Percentiles rank a stretch among this genome's conserved stretches.
These are phyloP conservation scores for Pichia sp. DNA, from an alignment of 1,139 yeast genomes.

Conservation along the genomic window DNA sequence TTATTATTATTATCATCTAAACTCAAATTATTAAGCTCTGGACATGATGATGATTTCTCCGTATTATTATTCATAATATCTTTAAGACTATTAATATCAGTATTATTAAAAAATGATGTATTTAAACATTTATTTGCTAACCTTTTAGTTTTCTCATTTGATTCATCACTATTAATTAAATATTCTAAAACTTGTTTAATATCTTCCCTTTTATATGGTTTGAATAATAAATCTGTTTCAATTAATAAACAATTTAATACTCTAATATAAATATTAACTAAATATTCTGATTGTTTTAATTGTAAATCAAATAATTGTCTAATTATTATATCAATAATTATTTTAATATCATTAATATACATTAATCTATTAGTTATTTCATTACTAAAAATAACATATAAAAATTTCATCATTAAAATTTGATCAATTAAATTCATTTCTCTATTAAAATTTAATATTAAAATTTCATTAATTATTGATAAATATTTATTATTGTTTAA, in stretches of 20 bases:
- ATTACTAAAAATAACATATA: conserved; percentile 70
- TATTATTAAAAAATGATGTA: conserved; percentile 46
- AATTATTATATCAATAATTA: conserved; percentile 76
- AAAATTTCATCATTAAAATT: conserved; percentile 70
- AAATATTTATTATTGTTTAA: conserved; percentile 28
- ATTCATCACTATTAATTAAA: conserved; percentile 31
- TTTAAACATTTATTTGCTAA: conserved; percentile 58
- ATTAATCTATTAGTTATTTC: conserved; percentile 53
- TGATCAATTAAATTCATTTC: conserved; percentile 68
- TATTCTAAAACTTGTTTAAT: conserved; percentile 46
- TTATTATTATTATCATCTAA: too few species aligned
- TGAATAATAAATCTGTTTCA: conserved; percentile 55
- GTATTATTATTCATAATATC: neutral
- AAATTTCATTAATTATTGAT: conserved; percentile 46
- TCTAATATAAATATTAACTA: conserved; percentile 70
- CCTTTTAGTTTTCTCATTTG: conserved; percentile 41
- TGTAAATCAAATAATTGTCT: conserved; percentile 70
- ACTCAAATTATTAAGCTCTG: too few species aligned
- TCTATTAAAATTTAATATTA: conserved; percentile 66
- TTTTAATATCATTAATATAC: conserved; percentile 80
- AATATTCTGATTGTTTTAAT: conserved; percentile 47
- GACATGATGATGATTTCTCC: too few species aligned
- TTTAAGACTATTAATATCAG: too few species aligned
- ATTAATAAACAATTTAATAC: conserved; percentile 67
- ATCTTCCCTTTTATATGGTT: conserved; percentile 54